phyloP scores from a whole-genome alignment of 352 stramenopile genomes.

The Hyphochytrium catenoides region DNA sequence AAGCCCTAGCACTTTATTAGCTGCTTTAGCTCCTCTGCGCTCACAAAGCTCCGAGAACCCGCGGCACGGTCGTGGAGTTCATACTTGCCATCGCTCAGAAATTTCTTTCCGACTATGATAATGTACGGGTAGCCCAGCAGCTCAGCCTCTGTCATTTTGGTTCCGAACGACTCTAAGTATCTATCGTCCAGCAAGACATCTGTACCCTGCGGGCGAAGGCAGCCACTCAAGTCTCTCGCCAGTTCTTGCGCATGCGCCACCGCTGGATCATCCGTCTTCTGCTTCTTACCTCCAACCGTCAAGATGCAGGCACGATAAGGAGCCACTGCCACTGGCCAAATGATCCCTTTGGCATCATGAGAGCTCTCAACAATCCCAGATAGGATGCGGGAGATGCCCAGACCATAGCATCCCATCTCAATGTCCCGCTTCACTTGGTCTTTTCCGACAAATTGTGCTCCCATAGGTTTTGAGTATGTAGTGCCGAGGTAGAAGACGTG shows the following conservation, averaged over 20 bases:
- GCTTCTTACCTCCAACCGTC: slow-evolving; percentile 22
- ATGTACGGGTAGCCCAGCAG: slow-evolving; percentile 58
- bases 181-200: slow-evolving; percentile 58
- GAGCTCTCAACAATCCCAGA: slow-evolving; percentile 46
- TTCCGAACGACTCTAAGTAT: slow-evolving; percentile 42
- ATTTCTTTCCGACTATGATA: slow-evolving; percentile 51
- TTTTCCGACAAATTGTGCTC: slow-evolving; percentile 20
- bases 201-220: slow-evolving; percentile 9
- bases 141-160: slow-evolving; percentile 53
- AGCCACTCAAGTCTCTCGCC: slow-evolving; percentile 20
- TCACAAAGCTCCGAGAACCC: too few relatives aligned
- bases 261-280: slow-evolving; percentile 17
- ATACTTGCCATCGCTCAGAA: slow-evolving; percentile 35
- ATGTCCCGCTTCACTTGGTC: slow-evolving; percentile 23
- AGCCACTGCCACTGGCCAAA: slow-evolving; percentile 47
- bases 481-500: slow-evolving; percentile 67
- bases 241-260: slow-evolving; percentile 12
- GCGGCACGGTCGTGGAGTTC: too few relatives aligned
- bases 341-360: slow-evolving; percentile 42
- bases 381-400: slow-evolving; percentile 51
- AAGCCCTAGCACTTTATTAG: too few relatives aligned
- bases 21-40: too few relatives aligned
- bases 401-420: slow-evolving; percentile 66
- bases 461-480: slow-evolving; percentile 60
- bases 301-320: slow-evolving; percentile 53